phyloP scores from a whole-genome alignment of 2,329 filamentous ascomycete species.

The Xylaria sp. region DNA sequence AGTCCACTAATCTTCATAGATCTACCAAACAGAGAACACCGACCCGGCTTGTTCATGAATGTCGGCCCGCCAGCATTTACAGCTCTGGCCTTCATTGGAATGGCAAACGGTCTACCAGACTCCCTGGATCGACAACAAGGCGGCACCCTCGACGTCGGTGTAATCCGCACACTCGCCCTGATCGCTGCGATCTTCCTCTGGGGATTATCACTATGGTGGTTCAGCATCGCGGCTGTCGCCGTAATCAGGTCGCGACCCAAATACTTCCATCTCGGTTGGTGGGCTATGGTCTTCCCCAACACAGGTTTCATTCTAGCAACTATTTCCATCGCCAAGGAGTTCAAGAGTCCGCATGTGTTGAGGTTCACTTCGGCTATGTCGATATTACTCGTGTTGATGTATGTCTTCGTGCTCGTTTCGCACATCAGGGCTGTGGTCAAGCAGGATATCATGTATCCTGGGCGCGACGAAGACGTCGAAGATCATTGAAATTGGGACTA shows the following conservation, averaged over 20 bases:
- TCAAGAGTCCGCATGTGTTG: constrained; percentile 57
- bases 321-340: constrained; percentile 62
- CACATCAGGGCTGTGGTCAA: constrained; percentile 60
- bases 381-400: constrained; percentile 55
- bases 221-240: constrained; percentile 61
- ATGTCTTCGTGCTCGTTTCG: constrained; percentile 57
- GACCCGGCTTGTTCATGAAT: constrained; percentile 79
- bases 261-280: constrained; percentile 71
- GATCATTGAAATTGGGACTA: constrained; percentile 51
- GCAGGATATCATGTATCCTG: constrained; percentile 68
- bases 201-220: constrained; percentile 71
- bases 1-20: constrained; percentile 50
- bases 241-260: constrained; percentile 59
- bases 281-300: constrained; percentile 72
- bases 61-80: constrained; percentile 81
- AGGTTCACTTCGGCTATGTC: constrained; percentile 65
- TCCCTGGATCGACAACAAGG: constrained; percentile 57
- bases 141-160: constrained; percentile 56
- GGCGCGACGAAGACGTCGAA: constrained; percentile 64
- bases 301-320: constrained; percentile 68
- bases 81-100: constrained; percentile 74
- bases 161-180: constrained; percentile 60
- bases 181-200: constrained; percentile 69
- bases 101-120: constrained; percentile 67
- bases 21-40: constrained; percentile 70